Conservation (phyloP, 208 protist species). For the Leishmania guyanensis region DNA sequence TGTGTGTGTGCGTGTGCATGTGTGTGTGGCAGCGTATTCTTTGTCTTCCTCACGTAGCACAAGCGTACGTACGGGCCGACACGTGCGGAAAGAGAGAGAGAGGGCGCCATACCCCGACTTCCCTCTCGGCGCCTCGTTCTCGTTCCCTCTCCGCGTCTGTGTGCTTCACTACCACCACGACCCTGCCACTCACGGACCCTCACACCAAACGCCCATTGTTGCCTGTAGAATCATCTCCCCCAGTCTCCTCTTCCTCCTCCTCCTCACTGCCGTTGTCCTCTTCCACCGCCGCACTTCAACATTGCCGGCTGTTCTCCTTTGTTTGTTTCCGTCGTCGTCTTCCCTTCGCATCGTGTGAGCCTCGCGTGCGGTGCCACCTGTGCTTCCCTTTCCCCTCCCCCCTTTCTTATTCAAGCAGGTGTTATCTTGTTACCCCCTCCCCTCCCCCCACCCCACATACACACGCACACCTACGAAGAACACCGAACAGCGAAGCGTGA, state of each 20-base stretch:
- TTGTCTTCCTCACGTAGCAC: neutral
- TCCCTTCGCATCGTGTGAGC: constrained; percentile 3
- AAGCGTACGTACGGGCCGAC: neutral
- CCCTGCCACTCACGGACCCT: neutral
- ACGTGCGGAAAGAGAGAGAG: neutral
- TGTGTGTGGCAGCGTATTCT: neutral
- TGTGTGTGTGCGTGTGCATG: neutral
- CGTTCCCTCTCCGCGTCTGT: neutral
- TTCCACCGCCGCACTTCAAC: neutral
- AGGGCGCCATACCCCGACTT: neutral
- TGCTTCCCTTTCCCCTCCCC: neutral
- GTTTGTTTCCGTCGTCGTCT: neutral
- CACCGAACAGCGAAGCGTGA: neutral
- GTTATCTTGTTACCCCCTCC: neutral
- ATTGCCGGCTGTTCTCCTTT: neutral
- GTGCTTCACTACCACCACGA: neutral
- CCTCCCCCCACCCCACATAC: neutral
- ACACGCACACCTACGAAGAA: neutral
- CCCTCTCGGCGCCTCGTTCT: neutral
- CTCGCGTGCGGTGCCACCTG: neutral
- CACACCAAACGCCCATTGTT: neutral
- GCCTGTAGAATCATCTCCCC: neutral
- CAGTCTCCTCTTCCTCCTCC: neutral
- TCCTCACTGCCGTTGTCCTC: neutral
- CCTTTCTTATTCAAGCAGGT: neutral